These are phyloP conservation scores for Cladosporium sphaerospermum DNA, from an alignment of 2,329 filamentous ascomycete genomes.

Conservation along the genomic window DNA sequence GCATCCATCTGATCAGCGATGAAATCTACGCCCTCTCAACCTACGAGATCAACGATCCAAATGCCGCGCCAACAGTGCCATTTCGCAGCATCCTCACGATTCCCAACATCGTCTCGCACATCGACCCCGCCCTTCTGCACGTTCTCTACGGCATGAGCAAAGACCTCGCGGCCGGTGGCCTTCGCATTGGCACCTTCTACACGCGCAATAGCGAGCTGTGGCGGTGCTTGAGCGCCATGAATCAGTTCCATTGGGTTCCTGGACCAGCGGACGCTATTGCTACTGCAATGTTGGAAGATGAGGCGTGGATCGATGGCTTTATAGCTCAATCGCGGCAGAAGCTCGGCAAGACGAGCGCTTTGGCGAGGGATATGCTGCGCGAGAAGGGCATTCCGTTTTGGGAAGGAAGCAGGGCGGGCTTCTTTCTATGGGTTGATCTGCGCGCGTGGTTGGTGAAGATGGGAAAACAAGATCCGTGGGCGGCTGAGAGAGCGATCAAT, in stretches of 20 bases:
- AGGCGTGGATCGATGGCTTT: conserved; percentile 9
- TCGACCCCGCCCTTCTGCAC: conserved; percentile 19
- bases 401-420: conserved; percentile 38
- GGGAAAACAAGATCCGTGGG: conserved; percentile 22
- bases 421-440: conserved; percentile 42
- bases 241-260: conserved; percentile 26
- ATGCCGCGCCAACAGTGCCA: not conserved
- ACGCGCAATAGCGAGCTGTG: conserved; percentile 23
- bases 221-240: conserved; percentile 20
- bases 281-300: conserved; percentile 26
- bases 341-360: conserved; percentile 19
- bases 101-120: conserved; percentile 3
- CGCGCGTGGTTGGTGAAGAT: conserved; percentile 35
- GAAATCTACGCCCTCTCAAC: conserved; percentile 34
- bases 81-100: conserved; percentile 9
- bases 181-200: conserved; percentile 27
- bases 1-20: conserved; percentile 31
- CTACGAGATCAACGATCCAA: conserved; percentile 16
- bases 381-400: conserved; percentile 34
- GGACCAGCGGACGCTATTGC: conserved; percentile 28
- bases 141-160: conserved; percentile 31
- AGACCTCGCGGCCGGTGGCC: conserved; percentile 31
- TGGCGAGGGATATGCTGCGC: conserved; percentile 19
- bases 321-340: not conserved
- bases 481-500: conserved; percentile 41